These are phyloP conservation scores for Raffaelea ambrosiae DNA, from an alignment of 2,329 filamentous ascomycete species.

Conservation along the genomic window DNA sequence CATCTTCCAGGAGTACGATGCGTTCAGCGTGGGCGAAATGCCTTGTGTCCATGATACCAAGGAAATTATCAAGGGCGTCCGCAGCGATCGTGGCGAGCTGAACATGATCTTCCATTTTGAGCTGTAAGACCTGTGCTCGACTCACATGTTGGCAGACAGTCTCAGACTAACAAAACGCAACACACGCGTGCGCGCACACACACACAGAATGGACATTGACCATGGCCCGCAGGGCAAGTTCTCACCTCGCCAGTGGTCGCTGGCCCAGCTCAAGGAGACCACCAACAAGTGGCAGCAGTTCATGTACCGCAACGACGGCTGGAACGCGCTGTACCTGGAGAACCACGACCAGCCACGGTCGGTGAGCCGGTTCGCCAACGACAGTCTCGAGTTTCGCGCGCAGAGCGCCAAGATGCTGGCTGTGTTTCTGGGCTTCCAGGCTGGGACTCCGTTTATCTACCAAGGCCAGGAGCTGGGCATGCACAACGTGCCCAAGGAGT, in stretches of 20 bases:
- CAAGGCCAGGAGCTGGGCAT: conserved; percentile 53
- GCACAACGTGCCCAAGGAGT: conserved; percentile 39
- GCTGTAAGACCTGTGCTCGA: neutral
- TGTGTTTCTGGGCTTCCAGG: conserved; percentile 33
- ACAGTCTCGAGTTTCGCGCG: conserved; percentile 29
- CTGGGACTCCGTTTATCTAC: conserved; percentile 48
- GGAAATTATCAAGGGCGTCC: conserved; percentile 7
- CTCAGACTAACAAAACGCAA: no score
- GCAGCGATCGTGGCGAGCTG: conserved; percentile 2
- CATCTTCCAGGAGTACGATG: conserved; percentile 57
- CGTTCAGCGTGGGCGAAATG: conserved; percentile 59
- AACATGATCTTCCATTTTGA: conserved; percentile 9
- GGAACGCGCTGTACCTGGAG: conserved; percentile 52
- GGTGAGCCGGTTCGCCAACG: conserved; percentile 40
- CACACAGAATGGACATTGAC: conserved; percentile 4
- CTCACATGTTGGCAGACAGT: no score
- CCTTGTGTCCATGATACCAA: conserved; percentile 6
- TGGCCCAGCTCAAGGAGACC: conserved; percentile 1
- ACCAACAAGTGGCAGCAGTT: conserved; percentile 29
- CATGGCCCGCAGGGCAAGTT: conserved; percentile 6
- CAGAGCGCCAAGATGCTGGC: conserved; percentile 43
- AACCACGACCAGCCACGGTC: conserved; percentile 54
- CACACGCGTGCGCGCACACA: neutral
- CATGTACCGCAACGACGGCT: conserved; percentile 41
- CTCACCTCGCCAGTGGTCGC: conserved; percentile 1